Conservation (phyloP, 768 basidiomycete species). For the Lyophyllum atratum region DNA sequence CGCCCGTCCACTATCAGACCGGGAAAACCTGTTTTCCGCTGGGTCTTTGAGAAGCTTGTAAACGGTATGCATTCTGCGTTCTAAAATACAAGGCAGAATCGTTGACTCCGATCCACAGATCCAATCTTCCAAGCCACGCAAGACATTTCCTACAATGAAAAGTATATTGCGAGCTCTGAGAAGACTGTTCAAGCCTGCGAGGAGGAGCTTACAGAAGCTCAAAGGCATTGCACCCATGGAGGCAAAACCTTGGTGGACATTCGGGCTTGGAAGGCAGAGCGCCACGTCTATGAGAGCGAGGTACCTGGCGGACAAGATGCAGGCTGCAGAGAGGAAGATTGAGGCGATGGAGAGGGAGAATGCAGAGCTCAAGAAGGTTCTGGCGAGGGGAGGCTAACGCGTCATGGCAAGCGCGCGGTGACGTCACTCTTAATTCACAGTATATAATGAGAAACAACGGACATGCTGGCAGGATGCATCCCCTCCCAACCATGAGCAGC, state of each 20-base stretch:
- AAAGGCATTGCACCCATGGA: constrained; percentile 61
- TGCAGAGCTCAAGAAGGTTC: constrained; percentile 57
- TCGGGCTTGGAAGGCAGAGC: constrained; percentile 43
- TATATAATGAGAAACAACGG: constrained; percentile 11
- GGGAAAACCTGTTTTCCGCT: constrained; percentile 88
- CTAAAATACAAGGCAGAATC: constrained; percentile 1
- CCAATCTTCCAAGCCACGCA: constrained; percentile 77
- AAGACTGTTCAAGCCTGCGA: constrained; percentile 71
- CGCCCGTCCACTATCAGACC: constrained; percentile 84
- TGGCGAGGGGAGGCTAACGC: constrained; percentile 39
- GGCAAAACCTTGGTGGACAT: constrained; percentile 35
- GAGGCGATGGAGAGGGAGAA: constrained; percentile 74
- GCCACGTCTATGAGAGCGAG: constrained; percentile 61
- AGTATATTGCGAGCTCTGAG: constrained; percentile 59
- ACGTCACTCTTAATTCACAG: constrained; percentile 26
- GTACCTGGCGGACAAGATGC: constrained; percentile 78
- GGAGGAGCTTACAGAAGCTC: constrained; percentile 68
- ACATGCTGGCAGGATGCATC: neutral
- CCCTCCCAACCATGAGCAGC: neutral
- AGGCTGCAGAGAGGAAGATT: constrained; percentile 65
- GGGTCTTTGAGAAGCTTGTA: constrained; percentile 81
- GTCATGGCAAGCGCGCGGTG: constrained; percentile 5
- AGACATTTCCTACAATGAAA: constrained; percentile 80
- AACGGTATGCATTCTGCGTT: constrained; percentile 51
- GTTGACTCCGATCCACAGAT: constrained; percentile 45